Base-by-base conservation (phyloP, 257 asterid species). In the Hygrophila difformis region DNA sequence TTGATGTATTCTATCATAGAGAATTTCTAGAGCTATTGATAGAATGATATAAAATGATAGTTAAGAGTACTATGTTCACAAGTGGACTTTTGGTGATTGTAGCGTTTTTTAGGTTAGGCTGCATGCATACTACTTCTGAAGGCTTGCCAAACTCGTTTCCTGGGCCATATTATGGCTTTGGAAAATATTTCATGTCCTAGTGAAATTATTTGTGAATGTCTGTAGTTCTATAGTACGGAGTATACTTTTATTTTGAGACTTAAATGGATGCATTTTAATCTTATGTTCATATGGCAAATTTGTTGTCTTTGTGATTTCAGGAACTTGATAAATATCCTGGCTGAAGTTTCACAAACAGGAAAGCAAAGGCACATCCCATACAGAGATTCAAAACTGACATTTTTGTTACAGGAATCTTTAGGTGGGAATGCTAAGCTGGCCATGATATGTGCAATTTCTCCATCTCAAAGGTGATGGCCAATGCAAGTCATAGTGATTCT, bases 341-440 rank as follows among this genome's bases (percentile, higher is more conserved):
- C 96, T 23, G 98, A 89, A 70, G 93, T 89, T 60, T 84, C 98
- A 16, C 94, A 89, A 56, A 81, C 93, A 45, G 98, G 98, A 74
- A 89, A 75, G 68, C 93, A 77, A 42, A 78, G 98, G 64, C 98
- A 89, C 75, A 82, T 89, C 51, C 97, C 98, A 4, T 89, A 89
- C 58, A 75, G 98, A 74, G 98, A 89, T 74, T 91, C 99, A 42
- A 91, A 91, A 70, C 61, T 91, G 74, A 91, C 99, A 33, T 91
- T 91, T 72, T 67, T 91, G 62, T 72, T 91, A 62, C 99, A 91
- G 75, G 99, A 91, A 67, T 91, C 99, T 51, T 78, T 91, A 10
- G 99, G 99, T 31, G 99, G 96, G 34, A 91, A 91, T 53, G 96
- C 99, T 37, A 91, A 91, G 78, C 58, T 91, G 67, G 96, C 94